These are phyloP conservation scores for Phlebiopsis gigantea DNA, from an alignment of 768 basidiomycete genomes.

Conservation along the genomic window DNA sequence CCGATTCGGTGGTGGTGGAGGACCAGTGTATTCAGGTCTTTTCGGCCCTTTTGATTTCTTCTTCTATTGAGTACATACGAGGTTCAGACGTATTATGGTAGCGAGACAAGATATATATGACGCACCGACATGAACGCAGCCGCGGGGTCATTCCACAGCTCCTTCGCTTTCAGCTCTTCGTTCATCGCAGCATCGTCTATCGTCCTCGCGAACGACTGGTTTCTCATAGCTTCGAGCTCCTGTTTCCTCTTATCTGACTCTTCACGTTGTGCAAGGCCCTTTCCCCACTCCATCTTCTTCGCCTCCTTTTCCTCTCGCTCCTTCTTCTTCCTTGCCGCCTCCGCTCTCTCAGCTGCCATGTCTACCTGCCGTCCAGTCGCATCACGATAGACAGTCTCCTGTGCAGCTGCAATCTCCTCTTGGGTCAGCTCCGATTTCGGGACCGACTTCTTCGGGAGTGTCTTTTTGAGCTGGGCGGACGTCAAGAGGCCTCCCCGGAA, in stretches of 20 bases:
- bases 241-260: conserved; percentile 62
- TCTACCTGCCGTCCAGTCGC: conserved; percentile 84
- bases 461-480: conserved; percentile 67
- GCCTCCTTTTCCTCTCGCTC: conserved; percentile 84
- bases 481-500: conserved; percentile 78
- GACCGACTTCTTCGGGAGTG: conserved; percentile 34
- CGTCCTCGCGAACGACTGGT: conserved; percentile 65
- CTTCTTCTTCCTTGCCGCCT: conserved; percentile 75
- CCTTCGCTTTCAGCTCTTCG: conserved; percentile 72
- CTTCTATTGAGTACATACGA: too few species aligned
- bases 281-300: conserved; percentile 96
- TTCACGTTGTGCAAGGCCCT: conserved; percentile 86
- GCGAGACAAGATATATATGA: neutral
- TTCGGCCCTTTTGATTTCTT: conserved; percentile 68
- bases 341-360: conserved; percentile 76
- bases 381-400: conserved; percentile 95
- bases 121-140: conserved; percentile 87
- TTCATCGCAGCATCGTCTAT: conserved; percentile 86
- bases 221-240: conserved; percentile 65
- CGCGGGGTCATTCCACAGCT: conserved; percentile 97
- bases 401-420: conserved; percentile 56
- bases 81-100: neutral
- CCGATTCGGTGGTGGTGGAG: conserved; percentile 88
- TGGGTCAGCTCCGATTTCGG: conserved; percentile 34
- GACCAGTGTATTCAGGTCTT: conserved; percentile 82